A percentile compares a stretch with the other conserved stretches of the same genome.
Conservation (phyloP, 2,329 filamentous ascomycete species). For the Nemania diffusa region DNA sequence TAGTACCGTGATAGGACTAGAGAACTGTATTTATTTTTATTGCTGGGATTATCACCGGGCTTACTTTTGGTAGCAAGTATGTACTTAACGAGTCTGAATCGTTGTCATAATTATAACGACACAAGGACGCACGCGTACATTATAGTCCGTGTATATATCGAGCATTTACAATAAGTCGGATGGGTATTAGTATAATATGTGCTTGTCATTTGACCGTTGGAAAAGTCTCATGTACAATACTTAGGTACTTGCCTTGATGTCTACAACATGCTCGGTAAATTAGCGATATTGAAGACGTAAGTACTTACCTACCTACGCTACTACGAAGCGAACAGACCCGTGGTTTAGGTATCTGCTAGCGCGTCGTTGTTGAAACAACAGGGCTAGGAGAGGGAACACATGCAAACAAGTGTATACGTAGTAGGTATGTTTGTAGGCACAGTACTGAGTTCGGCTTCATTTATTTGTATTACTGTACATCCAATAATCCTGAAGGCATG, state of each 20-base stretch:
- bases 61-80: no score
- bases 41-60: no score
- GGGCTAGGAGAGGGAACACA: conserved; percentile 1
- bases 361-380: conserved; percentile 3
- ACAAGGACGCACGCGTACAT: no score
- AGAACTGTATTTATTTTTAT: no score
- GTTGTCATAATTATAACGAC: no score
- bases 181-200: neutral
- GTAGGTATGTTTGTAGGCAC: no score
- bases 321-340: neutral
- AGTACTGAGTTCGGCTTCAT: neutral
- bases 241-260: neutral
- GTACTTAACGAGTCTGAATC: no score
- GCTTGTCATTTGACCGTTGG: neutral
- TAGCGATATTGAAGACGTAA: no score
- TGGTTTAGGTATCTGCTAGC: neutral
- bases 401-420: neutral
- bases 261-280: neutral
- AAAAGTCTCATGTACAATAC: neutral
- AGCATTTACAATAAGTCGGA: no score
- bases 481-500: neutral
- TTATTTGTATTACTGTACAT: neutral
- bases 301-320: no score
- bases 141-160: no score
- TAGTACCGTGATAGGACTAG: neutral